Conservation (phyloP, 495 filamentous ascomycete genomes). For the Neurospora africana region DNA sequence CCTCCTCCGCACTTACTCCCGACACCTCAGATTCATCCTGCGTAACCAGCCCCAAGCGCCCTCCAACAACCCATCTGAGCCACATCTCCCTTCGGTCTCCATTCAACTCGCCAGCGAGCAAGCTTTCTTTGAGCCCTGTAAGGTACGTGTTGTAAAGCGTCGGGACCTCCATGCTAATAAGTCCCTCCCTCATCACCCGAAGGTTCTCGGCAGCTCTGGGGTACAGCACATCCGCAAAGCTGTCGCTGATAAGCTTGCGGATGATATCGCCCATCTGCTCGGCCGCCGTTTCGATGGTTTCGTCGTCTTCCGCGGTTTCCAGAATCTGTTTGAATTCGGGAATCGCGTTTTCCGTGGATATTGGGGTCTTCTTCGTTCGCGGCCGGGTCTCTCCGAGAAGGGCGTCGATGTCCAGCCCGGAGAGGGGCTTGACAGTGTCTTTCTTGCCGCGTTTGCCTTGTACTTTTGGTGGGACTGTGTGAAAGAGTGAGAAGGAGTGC, state of each 20-base stretch:
- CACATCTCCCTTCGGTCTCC: slow-evolving; percentile 79
- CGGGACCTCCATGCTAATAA: slow-evolving; percentile 67
- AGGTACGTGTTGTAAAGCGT: slow-evolving; percentile 68
- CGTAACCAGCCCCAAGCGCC: slow-evolving; percentile 65
- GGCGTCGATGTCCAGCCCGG: slow-evolving; percentile 75
- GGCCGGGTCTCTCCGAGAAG: slow-evolving; percentile 48
- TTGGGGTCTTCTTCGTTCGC: slow-evolving; percentile 37
- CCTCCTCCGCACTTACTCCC: slow-evolving; percentile 56
- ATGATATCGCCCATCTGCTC: slow-evolving; percentile 68
- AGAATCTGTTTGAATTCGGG: slow-evolving; percentile 86
- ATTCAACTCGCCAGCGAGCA: slow-evolving; percentile 61
- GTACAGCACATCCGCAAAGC: slow-evolving; percentile 67
- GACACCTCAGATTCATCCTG: slow-evolving; percentile 47
- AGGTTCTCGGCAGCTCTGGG: slow-evolving; percentile 65
- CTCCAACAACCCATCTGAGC: slow-evolving; percentile 53
- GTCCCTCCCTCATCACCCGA: slow-evolving; percentile 65
- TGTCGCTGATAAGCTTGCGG: slow-evolving; percentile 54
- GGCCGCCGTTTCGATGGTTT: slow-evolving; percentile 53
- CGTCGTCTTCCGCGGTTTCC: slow-evolving; percentile 47
- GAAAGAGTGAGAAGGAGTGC: not conserved
- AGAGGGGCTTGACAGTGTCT: slow-evolving; percentile 71
- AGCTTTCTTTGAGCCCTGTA: slow-evolving; percentile 55
- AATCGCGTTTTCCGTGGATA: slow-evolving; percentile 71
- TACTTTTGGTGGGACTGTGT: slow-evolving; percentile 65
- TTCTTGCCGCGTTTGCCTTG: slow-evolving; percentile 60